Base-by-base conservation (phyloP, 192 early-diverging fungal genomes). In the Entomortierella parvispora region DNA sequence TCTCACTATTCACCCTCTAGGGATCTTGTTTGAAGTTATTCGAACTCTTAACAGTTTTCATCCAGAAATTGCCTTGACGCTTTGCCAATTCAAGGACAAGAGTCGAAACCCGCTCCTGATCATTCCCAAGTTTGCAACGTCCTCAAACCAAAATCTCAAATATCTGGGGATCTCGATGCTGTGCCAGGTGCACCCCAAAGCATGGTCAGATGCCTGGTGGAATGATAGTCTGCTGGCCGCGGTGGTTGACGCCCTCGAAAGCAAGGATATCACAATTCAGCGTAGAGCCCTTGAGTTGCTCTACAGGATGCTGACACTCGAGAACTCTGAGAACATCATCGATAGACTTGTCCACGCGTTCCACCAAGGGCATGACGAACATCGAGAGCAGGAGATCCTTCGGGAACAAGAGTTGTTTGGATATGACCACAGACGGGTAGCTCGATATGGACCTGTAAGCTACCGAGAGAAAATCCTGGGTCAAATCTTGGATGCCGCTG, bases 61-160 rank as follows among this genome's bases (percentile, higher is more conserved):
- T 11, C 65, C 60, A 0, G 59, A 59, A 14, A 68, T 77, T 31
- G 62, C 68, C 7, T 54, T 77, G 15, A 54, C 61, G 25, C 48
- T 77, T 11, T 66, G 57, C 23, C 74, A 68, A 10, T 77, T n/a
- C 22, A 51, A 54, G 11, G 74, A 77, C n/a, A 20, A 31, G 14
- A 18, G 50, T 11, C 57, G 53, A 31, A 79, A 79, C 48, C 81
- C 81, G 40, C 60, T 82, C 11, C 33, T 70, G 44, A 32, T 69
- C 34, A 82, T 82, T 18, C 45, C 81, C 2, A 62, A 64, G 22
- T 87, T 82, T 55, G 59, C 83, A 7, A 70, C 77, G 2, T 79
- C 86, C 1, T 51, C 64, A 2, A 87, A 87, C 61, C 82, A 80
- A 29, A 87, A 82, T 32, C 61, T 85, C 26, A 84, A 84, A 31